These are phyloP conservation scores for Aspergillus egyptiacus DNA, from an alignment of 495 filamentous ascomycete species.

Conservation along the genomic window DNA sequence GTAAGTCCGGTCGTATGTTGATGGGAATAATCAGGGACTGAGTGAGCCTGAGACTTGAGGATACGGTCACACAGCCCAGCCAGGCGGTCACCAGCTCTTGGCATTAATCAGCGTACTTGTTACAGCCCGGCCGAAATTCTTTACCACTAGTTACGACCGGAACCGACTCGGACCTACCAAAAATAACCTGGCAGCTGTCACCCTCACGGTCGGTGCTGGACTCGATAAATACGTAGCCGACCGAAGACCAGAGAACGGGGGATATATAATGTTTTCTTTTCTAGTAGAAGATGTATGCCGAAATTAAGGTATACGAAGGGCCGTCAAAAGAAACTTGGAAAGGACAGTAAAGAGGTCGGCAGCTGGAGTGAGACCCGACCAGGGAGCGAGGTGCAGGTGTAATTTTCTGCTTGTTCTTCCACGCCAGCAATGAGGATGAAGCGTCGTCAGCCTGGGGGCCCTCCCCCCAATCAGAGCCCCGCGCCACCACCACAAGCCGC, in stretches of 20 bases:
- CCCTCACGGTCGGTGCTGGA: background rate
- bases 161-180: slow-evolving; percentile 7
- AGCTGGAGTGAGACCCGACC: slow-evolving; percentile 5
- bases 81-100: slow-evolving; percentile 27
- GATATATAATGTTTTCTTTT: background rate
- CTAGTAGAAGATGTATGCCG: slow-evolving; percentile 13
- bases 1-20: slow-evolving; percentile 8
- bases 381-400: slow-evolving; percentile 13
- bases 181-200: slow-evolving; percentile 8
- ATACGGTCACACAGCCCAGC: slow-evolving; percentile 26
- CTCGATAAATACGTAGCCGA: background rate
- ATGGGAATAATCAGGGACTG: slow-evolving; percentile 19
- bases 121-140: slow-evolving; percentile 9
- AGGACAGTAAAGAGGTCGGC: slow-evolving; percentile 11
- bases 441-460: slow-evolving; percentile 42
- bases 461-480: slow-evolving; percentile 39
- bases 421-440: slow-evolving; percentile 29
- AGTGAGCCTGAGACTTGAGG: slow-evolving; percentile 12
- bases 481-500: slow-evolving; percentile 37
- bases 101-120: slow-evolving; percentile 19
- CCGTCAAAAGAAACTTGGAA: slow-evolving; percentile 6
- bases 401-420: slow-evolving; percentile 20
- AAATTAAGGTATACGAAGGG: too few species aligned
- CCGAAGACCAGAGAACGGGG: background rate
- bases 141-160: slow-evolving; percentile 3